Base-by-base conservation (phyloP, 805 yeast genomes). In the Lachancea meyersii region DNA sequence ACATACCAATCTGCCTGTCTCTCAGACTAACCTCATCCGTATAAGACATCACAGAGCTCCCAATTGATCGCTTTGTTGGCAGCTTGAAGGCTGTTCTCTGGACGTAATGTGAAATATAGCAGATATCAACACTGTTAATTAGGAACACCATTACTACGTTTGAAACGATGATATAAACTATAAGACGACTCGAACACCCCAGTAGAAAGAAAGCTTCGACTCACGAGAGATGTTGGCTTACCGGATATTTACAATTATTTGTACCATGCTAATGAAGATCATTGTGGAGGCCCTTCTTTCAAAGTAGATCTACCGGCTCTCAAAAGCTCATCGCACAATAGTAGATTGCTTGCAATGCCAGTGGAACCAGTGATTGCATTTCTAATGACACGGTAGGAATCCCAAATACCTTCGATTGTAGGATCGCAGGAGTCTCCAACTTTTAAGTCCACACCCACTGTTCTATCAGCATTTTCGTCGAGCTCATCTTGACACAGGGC, bases 361-460 rank as follows among this genome's bases (percentile, higher is more conserved):
- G 94, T 83, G 30, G 97, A 96, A 35, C 95, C 81, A 39, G 88
- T 79, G 41, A 93, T 72, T 8, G 96, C 95, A 63, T 93, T 93
- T 69, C 98, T 80, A 47, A 93, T 70, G 31, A 93, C 98, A 52
- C 98, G 74, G 70, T 77, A 93, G 20, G 95, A 85, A 67, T 93
- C 99, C 95, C 96, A 93, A 45, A 93, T 79, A 48, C 98, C 98
- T 60, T 86, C 96, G 41, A 85, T 75, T 6, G 86, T 75, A 38
- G 98, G 97, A 60, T 91, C 97, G 77, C 91, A 81, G 38, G 97
- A 93, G 61, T 89, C 96, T 31, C 99, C 99, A 9, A 91, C 75
- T 47, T 77, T 78, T 51, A 93, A 74, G 63, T 93, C 96, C 42
- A 93, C 80, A 44, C 98, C 99, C 34, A 89, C 95, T 24, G 79